Percentiles rank a stretch among this genome's conserved stretches.
phyloP scores from a whole-genome alignment of 192 early-diverging fungal species.

The Lobulomyces angularis region DNA sequence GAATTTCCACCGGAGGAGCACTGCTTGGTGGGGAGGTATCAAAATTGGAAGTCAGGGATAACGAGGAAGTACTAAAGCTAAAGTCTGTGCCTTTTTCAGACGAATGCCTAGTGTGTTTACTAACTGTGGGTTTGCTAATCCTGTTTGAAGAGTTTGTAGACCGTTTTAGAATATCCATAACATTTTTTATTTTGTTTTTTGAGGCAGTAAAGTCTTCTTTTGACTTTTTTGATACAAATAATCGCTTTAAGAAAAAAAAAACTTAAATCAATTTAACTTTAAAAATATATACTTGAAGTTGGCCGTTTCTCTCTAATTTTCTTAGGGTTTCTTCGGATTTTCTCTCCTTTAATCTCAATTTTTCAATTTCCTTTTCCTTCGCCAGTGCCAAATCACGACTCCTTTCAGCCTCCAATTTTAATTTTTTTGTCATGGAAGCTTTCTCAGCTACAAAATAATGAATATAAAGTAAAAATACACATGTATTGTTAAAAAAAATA shows the following conservation, averaged over 20 bases:
- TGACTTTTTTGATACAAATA: no score
- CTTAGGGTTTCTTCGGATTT: slow-evolving; percentile 24
- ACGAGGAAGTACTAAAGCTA: no score
- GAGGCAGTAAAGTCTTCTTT: no score
- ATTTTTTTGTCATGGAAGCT: slow-evolving; percentile 57
- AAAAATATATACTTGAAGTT: not conserved
- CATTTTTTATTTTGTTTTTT: no score
- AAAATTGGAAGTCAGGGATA: no score
- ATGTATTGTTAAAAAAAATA: slow-evolving; percentile 6
- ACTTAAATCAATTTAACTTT: no score
- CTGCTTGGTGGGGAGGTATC: no score
- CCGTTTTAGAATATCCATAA: slow-evolving; percentile 19
- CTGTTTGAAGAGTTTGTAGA: slow-evolving; percentile 15
- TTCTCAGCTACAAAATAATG: slow-evolving; percentile 42
- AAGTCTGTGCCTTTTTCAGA: no score
- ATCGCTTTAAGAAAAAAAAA: no score
- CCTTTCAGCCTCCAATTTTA: slow-evolving; percentile 52
- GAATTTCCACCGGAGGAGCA: slow-evolving; percentile 13
- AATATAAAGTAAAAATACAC: not conserved
- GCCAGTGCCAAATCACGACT: slow-evolving; percentile 44
- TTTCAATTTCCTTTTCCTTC: slow-evolving; percentile 38
- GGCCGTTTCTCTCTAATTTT: slow-evolving; percentile 21
- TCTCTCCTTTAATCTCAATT: slow-evolving; percentile 20
- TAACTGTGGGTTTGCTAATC: slow-evolving; percentile 3
- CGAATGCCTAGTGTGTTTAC: no score